A percentile compares a stretch with the other conserved stretches of the same genome.
phyloP scores from a whole-genome alignment of 2,329 filamentous ascomycete species.

The Phaeosphaeria sp. region DNA sequence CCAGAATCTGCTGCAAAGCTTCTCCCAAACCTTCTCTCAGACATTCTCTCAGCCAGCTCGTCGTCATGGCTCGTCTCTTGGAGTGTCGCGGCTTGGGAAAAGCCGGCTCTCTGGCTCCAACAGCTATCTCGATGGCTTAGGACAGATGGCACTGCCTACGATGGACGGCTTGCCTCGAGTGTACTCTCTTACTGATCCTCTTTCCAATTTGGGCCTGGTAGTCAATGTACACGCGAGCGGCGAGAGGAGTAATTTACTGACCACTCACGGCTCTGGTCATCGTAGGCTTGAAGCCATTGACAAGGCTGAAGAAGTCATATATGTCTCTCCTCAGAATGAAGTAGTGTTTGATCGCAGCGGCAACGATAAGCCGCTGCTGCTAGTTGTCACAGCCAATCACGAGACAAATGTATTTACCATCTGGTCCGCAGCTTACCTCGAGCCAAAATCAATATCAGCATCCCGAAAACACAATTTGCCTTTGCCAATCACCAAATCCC shows the following conservation, averaged over 20 bases:
- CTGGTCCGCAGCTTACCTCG: constrained; percentile 82
- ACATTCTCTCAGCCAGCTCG: constrained; percentile 42
- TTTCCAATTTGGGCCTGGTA: constrained; percentile 84
- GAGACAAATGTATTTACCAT: constrained; percentile 79
- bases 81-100: constrained; percentile 28
- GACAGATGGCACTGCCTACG: constrained; percentile 32
- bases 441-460: constrained; percentile 63
- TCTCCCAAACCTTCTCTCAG: constrained; percentile 48
- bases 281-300: constrained; percentile 67
- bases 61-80: constrained; percentile 37
- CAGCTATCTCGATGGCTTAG: constrained; percentile 40
- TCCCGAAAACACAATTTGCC: constrained; percentile 50
- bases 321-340: constrained; percentile 73
- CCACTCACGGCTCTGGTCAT: constrained; percentile 39
- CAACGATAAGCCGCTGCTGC: constrained; percentile 60
- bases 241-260: constrained; percentile 37
- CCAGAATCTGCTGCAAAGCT: constrained; percentile 59
- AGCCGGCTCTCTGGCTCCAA: constrained; percentile 27
- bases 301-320: constrained; percentile 80
- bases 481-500: constrained; percentile 56
- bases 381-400: constrained; percentile 82
- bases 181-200: constrained; percentile 83
- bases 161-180: constrained; percentile 71
- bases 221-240: constrained; percentile 55
- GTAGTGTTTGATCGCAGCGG: constrained; percentile 56